Evolutionary conservation across 2,329 filamentous ascomycete species (phyloP).

Genomic region (Sarocladium oryzae): DNA sequence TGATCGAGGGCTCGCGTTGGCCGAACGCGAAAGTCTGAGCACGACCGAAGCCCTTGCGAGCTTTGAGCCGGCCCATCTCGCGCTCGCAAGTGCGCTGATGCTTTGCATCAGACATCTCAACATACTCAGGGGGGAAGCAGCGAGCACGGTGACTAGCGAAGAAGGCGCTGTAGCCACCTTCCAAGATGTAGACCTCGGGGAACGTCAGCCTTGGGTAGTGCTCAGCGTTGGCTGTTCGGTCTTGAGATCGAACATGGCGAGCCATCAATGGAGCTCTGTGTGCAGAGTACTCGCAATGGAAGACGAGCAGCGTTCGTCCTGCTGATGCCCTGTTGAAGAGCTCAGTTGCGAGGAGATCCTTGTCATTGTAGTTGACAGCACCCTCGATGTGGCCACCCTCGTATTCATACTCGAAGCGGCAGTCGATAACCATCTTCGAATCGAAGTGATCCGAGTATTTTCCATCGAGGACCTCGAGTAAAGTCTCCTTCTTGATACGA

Average conservation of each 20-base stretch:
- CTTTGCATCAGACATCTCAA: conserved; percentile 91
- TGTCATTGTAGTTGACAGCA: conserved; percentile 95
- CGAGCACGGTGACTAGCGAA: conserved; percentile 70
- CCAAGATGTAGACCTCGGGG: conserved; percentile 93
- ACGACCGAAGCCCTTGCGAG: conserved; percentile 76
- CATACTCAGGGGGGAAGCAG: conserved; percentile 92
- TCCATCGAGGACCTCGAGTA: conserved; percentile 83
- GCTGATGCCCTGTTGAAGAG: conserved; percentile 65
- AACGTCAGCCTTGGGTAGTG: conserved; percentile 86
- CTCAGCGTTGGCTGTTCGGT: conserved; percentile 79
- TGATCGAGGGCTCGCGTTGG: conserved; percentile 51
- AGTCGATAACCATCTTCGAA: conserved; percentile 84
- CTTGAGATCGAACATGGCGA: conserved; percentile 82
- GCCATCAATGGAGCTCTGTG: conserved; percentile 96
- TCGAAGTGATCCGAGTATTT: conserved; percentile 71
- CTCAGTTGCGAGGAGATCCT: conserved; percentile 73
- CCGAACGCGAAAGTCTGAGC: conserved; percentile 96
- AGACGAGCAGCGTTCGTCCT: conserved; percentile 73
- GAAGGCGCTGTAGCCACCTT: conserved; percentile 94
- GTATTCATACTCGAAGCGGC: conserved; percentile 98
- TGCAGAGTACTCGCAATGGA: conserved; percentile 98
- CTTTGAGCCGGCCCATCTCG: conserved; percentile 87
- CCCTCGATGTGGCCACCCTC: conserved; percentile 91
- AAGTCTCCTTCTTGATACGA: conserved; percentile 73
- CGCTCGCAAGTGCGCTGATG: conserved; percentile 91